Evolutionary conservation across 352 stramenopile genomes (phyloP), one percentile per base, ranked within the genome.

Genomic region (Phytophthora pini): DNA sequence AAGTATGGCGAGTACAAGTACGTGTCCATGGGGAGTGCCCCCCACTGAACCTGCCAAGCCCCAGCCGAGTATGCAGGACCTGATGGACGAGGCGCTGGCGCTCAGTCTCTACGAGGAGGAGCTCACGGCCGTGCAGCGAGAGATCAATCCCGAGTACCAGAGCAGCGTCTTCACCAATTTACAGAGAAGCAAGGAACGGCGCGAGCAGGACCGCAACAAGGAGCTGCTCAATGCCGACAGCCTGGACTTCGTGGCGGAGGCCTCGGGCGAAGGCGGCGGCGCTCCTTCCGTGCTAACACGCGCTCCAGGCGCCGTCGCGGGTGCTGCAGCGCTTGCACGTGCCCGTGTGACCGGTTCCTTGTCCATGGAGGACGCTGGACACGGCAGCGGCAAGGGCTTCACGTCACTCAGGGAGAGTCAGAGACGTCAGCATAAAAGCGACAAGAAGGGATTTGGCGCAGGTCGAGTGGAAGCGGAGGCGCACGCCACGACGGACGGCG

Each of bases 61-160:
- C 1, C 65, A 74, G 49, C 54, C 61, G 22, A 75, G 62, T 17
- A 80, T 91, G 70, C 82, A 91, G 57, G 76, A 84, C 20, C 76
- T 91, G 49, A 91, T 91, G 73, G 82, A 91, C 65, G 82, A 91
- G 56, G 82, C 74, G n/a, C 47, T 89, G 15, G 82, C 82, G 20
- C 68, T 77, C 22, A 79, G 83, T 61, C 70, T 91, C 4, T 87
- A 88, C 59, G 82, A 91, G 46, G 65, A 87, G 31, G 82, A 91
- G 48, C 77, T 81, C 24, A 73, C 59, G 11, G 61, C 65, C 2
- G 47, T 88, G 5, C 65, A 83, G 41, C 64, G 53, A 0, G 66
- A 87, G 46, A 65, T 81, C 8, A 80, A 82, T 41, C 57, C 74
- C 7, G 74, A 74, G 56, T 77, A 64, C 52, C 61, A 66, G 29